Conservation (phyloP, 768 basidiomycete species). For the Dioszegia hungarica region DNA sequence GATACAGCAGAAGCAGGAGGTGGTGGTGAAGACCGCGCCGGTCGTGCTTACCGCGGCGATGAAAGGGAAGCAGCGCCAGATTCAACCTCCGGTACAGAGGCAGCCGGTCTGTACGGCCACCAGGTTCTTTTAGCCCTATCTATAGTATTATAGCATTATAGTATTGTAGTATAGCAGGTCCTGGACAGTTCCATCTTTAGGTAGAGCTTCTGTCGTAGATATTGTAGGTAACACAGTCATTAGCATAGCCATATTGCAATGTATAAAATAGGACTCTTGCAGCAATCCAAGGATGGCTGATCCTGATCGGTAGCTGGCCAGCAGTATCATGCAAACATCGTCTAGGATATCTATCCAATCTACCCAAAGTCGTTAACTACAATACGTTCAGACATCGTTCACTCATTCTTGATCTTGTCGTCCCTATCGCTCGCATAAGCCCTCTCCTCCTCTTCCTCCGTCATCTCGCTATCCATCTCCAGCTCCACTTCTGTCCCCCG, state of each 20-base stretch:
- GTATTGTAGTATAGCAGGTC: not conserved
- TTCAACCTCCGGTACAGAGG: not conserved
- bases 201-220: too few relatives aligned
- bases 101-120: not conserved
- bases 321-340: too few relatives aligned
- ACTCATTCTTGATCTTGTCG: conserved; percentile 5
- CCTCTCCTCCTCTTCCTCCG: conserved; percentile 32
- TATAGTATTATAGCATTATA: not conserved
- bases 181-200: too few relatives aligned
- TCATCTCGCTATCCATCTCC: conserved; percentile 11
- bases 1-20: not conserved
- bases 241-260: not conserved
- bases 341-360: too few relatives aligned
- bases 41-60: not conserved
- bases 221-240: not conserved
- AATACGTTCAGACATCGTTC: not conserved
- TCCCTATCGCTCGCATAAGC: conserved; percentile 37
- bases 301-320: too few relatives aligned
- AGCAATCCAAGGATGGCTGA: too few relatives aligned
- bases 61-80: not conserved
- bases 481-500: not conserved
- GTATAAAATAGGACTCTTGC: not conserved
- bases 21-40: not conserved
- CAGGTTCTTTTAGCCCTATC: not conserved
- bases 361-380: too few relatives aligned